Base-by-base conservation (phyloP, 441 rosid genomes). In the Geranium incanum region DNA sequence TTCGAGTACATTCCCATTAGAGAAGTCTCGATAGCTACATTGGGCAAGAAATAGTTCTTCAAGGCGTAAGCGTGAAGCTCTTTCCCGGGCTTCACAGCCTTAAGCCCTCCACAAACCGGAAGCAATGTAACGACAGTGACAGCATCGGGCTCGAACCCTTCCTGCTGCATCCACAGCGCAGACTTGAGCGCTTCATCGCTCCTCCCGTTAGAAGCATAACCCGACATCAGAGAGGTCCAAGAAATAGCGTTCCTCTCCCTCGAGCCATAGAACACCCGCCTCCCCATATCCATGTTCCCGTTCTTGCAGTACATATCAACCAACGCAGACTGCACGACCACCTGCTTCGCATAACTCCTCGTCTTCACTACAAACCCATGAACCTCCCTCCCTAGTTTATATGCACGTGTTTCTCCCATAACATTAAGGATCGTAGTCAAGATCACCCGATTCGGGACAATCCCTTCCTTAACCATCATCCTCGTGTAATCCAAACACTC, bases 121-220 rank as follows among this genome's bases (percentile, higher is more conserved):
- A 93, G 73, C 74, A 85, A 83, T 0, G 96, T 89, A 4, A 91
- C 93, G 73, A 85, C 76, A 0, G 97, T 85, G 55, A 93, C 90
- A 6, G 86, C 84, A 36, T 91, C 97, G 9, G 98, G 97, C 82
- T 37, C 79, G 68, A 77, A 85, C 2, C 94, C 90, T 79, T 93
- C 97, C 72, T 89, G 98, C 81, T 93, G 97, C 98, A 93, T 93
- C 98, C 98, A 93, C 13, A 84, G 83, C 69, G 88, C 77, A 2
- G 93, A 88, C 78, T 90, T 88, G 84, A 93, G 75, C 52, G 98
- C 97, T 79, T 91, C 97, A 66, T 88, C 93, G 1, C 80, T 77
- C 76, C 90, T 85, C 70, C 96, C 89, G 37, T 89, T 91, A 0
- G 88, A 83, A 59, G 80, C 85, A 45, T 89, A 91, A 52, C 98